phyloP scores from a whole-genome alignment of 371 early-diverging fungal species.

The Apophysomyces ossiformis region DNA sequence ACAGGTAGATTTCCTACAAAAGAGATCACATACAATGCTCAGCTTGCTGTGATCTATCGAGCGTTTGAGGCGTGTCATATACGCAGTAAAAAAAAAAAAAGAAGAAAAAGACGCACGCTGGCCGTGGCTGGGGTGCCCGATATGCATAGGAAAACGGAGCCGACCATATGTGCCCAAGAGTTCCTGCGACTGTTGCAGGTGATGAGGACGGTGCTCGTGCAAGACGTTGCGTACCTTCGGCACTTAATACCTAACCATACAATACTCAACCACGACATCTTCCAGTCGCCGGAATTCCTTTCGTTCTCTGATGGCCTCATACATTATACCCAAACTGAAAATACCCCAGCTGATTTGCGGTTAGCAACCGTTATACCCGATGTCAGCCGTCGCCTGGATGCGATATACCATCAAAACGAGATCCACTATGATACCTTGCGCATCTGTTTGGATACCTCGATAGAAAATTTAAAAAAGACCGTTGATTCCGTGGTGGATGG shows the following conservation, averaged over 20 bases:
- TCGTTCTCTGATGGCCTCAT: not conserved
- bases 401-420: not conserved
- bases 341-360: not conserved
- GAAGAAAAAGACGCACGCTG: conserved; percentile 13
- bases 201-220: not conserved
- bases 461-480: not conserved
- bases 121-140: conserved; percentile 5
- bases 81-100: conserved; percentile 8
- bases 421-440: not conserved
- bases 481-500: not conserved
- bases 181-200: not conserved
- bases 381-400: not conserved
- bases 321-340: not conserved
- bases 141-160: conserved; percentile 9
- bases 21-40: not conserved
- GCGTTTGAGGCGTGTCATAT: conserved; percentile 2
- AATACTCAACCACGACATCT: conserved; percentile 4
- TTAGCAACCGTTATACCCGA: not conserved
- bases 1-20: not conserved
- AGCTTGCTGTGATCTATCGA: not conserved
- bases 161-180: conserved; percentile 1
- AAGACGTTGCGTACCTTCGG: not conserved
- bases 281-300: not conserved
- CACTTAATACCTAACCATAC: not conserved
- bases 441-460: not conserved